Conservation (phyloP, 306 rosid species). For the Hylodesmum podocarpum region DNA sequence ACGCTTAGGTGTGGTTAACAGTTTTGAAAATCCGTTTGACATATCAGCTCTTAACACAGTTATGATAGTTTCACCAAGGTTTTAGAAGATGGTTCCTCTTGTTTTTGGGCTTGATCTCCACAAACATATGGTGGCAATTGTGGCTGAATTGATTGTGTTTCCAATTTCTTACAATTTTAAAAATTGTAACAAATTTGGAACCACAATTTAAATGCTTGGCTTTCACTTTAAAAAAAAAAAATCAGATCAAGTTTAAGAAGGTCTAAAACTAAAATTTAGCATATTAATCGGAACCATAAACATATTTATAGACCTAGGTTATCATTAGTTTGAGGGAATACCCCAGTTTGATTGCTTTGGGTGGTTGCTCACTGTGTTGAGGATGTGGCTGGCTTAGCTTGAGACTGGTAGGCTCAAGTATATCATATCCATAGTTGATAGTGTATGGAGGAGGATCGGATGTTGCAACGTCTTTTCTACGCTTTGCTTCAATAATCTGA, state of each 20-base stretch:
- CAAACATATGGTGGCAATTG: background rate
- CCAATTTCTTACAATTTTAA: background rate
- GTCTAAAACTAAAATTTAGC: background rate
- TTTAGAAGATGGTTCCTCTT: background rate
- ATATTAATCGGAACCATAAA: background rate
- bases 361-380: constrained; percentile 35
- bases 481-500: constrained; percentile 44
- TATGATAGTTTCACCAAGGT: background rate
- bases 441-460: constrained; percentile 30
- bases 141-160: background rate
- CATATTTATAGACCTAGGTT: background rate
- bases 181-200: background rate
- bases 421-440: constrained; percentile 31
- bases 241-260: background rate
- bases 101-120: too few relatives aligned
- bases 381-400: constrained; percentile 63
- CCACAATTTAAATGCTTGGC: background rate
- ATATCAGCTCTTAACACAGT: background rate
- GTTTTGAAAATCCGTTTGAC: background rate
- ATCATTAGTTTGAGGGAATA: constrained; percentile 36
- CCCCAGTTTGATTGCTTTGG: constrained; percentile 52
- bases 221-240: background rate
- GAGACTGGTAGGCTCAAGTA: constrained; percentile 42
- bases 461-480: constrained; percentile 23
- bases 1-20: background rate